These are phyloP conservation scores for Alternaria solani DNA, from an alignment of 2,329 filamentous ascomycete genomes.

Conservation along the genomic window DNA sequence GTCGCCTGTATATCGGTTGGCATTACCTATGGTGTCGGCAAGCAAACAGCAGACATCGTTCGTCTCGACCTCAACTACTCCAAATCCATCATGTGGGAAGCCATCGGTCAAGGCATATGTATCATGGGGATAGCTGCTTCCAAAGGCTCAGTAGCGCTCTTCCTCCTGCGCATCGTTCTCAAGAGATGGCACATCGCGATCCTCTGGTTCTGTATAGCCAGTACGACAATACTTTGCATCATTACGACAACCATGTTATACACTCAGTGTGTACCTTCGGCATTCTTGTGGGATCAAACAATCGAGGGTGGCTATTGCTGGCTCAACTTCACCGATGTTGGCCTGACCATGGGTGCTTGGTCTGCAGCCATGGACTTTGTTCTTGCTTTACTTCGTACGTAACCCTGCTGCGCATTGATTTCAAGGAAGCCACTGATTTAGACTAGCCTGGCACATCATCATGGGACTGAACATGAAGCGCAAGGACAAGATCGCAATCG, in stretches of 20 bases:
- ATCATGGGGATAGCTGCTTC: slow-evolving; percentile 44
- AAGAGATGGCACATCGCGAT: slow-evolving; percentile 38
- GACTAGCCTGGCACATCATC: slow-evolving; percentile 40
- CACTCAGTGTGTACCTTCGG: slow-evolving; percentile 37
- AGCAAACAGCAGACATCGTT: slow-evolving; percentile 30
- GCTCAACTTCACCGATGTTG: slow-evolving; percentile 39
- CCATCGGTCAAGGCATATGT: slow-evolving; percentile 41
- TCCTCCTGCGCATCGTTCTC: slow-evolving; percentile 43
- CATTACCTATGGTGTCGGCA: slow-evolving; percentile 39
- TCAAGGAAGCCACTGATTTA: not conserved
- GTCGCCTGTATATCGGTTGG: slow-evolving; percentile 36
- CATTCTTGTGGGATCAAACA: slow-evolving; percentile 39
- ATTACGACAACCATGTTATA: slow-evolving; percentile 39
- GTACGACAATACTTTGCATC: slow-evolving; percentile 35
- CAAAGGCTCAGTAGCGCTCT: slow-evolving; percentile 43
- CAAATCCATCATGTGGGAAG: slow-evolving; percentile 44
- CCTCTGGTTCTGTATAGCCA: slow-evolving; percentile 43
- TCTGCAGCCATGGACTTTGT: slow-evolving; percentile 47
- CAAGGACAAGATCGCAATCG: slow-evolving; percentile 46
- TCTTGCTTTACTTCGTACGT: slow-evolving; percentile 42
- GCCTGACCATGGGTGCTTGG: slow-evolving; percentile 44
- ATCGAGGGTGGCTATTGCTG: slow-evolving; percentile 37
- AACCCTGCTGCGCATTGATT: not conserved
- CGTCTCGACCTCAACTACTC: slow-evolving; percentile 32
- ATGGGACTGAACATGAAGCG: slow-evolving; percentile 47